Conservation (phyloP, 1,139 yeast species). For the Taphrina flavorubra region DNA sequence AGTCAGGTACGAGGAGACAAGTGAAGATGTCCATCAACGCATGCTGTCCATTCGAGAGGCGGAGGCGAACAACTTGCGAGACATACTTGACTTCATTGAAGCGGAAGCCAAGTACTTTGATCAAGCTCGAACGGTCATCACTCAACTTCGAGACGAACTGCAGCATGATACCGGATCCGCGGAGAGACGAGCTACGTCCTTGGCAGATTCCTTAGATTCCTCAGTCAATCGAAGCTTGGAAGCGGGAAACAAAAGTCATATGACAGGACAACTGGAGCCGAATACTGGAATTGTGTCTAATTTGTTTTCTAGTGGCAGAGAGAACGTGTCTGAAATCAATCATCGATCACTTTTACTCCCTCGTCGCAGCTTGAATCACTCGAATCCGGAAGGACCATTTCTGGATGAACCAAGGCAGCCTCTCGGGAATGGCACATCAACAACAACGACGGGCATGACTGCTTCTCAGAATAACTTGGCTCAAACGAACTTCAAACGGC, state of each 20-base stretch:
- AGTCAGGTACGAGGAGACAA: slow-evolving; percentile 47
- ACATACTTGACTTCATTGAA: slow-evolving; percentile 45
- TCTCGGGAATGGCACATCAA: neutral
- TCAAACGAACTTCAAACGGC: neutral
- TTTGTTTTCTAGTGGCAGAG: neutral
- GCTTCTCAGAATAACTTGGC: neutral
- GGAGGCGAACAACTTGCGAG: slow-evolving; percentile 44
- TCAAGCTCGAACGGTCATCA: neutral
- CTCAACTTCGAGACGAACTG: neutral
- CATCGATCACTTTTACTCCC: neutral
- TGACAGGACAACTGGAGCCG: neutral
- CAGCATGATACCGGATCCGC: neutral
- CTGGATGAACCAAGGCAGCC: neutral
- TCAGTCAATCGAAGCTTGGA: no score
- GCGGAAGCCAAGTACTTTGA: slow-evolving; percentile 46
- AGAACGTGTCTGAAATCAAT: neutral
- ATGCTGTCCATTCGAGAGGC: slow-evolving; percentile 47
- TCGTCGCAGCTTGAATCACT: neutral
- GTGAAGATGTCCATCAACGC: slow-evolving; percentile 47
- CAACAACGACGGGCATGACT: neutral
- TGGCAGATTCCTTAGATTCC: neutral
- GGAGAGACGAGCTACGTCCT: neutral
- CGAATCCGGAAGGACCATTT: neutral
- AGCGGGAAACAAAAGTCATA: no score
- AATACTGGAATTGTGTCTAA: neutral